phyloP scores from a whole-genome alignment of 371 early-diverging fungal genomes.

The Mortierella sp. region DNA sequence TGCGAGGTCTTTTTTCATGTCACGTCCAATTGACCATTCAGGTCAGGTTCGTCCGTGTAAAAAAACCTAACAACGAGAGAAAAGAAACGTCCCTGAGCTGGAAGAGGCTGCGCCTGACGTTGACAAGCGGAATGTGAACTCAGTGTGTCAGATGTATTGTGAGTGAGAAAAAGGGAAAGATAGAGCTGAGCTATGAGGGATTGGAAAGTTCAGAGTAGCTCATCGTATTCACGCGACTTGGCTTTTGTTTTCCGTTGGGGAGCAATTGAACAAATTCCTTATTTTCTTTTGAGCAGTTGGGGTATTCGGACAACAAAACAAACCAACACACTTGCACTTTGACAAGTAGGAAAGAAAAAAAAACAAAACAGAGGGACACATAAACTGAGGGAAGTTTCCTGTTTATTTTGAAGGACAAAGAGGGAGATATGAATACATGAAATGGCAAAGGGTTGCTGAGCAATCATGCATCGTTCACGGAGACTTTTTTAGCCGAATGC shows the following conservation, averaged over 20 bases:
- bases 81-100: neutral
- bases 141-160: neutral
- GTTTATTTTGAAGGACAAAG: neutral
- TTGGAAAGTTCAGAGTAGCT: neutral
- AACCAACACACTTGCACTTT: neutral
- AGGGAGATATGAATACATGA: neutral
- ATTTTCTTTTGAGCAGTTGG: neutral
- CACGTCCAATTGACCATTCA: neutral
- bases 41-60: neutral
- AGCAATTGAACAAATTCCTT: neutral
- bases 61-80: neutral
- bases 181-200: neutral
- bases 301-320: neutral
- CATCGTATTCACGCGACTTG: neutral
- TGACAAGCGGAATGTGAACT: constrained; percentile 10
- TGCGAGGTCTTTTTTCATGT: neutral
- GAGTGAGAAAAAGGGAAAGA: too few species aligned
- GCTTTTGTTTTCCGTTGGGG: neutral
- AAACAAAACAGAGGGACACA: neutral
- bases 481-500: constrained; percentile 1
- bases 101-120: constrained; percentile 2
- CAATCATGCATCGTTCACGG: constrained; percentile 2
- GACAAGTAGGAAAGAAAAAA: neutral
- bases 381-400: neutral
- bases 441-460: neutral